These are phyloP conservation scores for Plasmodium ovale DNA, from an alignment of 169 alveolate species.

Conservation along the genomic window DNA sequence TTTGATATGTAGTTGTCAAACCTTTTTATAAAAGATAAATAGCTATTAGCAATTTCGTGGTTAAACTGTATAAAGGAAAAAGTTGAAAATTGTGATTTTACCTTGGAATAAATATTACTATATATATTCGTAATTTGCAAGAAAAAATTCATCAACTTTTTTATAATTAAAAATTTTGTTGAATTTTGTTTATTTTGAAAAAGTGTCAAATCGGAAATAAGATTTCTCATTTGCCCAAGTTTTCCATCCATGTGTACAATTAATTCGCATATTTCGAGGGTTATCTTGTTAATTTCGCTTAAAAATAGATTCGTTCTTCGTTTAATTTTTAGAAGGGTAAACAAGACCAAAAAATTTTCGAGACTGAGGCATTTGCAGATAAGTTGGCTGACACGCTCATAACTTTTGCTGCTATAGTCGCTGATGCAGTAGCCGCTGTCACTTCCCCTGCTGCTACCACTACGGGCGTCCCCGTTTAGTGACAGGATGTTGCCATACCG, in stretches of 20 bases:
- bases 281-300: conserved; percentile 36
- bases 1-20: conserved; percentile 24
- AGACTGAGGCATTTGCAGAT: conserved; percentile 4
- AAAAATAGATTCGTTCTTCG: conserved; percentile 16
- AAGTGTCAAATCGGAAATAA: conserved; percentile 7
- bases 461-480: neutral
- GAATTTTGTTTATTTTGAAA: conserved; percentile 4
- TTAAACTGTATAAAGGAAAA: conserved; percentile 28
- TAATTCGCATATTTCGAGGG: conserved; percentile 12
- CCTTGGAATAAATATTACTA: conserved; percentile 4
- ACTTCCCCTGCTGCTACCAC: no score
- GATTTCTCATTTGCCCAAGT: neutral
- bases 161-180: conserved; percentile 10
- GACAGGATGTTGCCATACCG: neutral
- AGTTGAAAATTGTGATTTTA: conserved; percentile 34
- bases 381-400: neutral
- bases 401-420: neutral
- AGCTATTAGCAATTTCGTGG: conserved; percentile 21
- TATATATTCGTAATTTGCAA: conserved; percentile 44
- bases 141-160: conserved; percentile 48
- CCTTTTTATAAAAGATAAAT: conserved; percentile 30
- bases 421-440: no score
- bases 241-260: conserved; percentile 21
- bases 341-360: conserved; percentile 27
- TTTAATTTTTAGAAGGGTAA: conserved; percentile 53